These are phyloP conservation scores for Trichosphaerium sp. DNA, from an alignment of 78 protist genomes.

Conservation along the genomic window DNA sequence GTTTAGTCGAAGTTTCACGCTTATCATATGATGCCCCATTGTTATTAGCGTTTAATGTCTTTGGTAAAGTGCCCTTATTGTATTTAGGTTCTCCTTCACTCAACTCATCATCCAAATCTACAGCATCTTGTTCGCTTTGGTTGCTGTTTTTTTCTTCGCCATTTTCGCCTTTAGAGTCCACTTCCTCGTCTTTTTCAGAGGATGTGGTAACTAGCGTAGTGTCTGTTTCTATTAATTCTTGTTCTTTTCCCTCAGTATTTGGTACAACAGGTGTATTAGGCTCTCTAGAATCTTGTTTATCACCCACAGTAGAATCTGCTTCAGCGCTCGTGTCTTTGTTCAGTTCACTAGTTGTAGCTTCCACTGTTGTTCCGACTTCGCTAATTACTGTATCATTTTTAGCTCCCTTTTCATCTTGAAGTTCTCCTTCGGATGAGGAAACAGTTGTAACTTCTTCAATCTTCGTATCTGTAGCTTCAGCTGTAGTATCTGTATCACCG, in stretches of 20 bases:
- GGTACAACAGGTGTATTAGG: constrained; percentile 30
- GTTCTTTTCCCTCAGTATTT: constrained; percentile 9
- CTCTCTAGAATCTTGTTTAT: constrained; percentile 14
- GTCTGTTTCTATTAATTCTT: constrained; percentile 27
- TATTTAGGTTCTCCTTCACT: neutral
- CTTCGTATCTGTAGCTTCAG: neutral
- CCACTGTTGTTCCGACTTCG: constrained; percentile 7
- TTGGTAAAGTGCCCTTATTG: no score
- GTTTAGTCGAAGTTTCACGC: no score
- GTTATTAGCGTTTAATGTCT: no score
- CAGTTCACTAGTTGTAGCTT: neutral
- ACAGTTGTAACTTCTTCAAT: neutral
- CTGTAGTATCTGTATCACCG: neutral
- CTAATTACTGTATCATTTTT: neutral
- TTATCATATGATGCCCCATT: no score
- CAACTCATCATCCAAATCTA: neutral
- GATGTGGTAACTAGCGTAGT: constrained; percentile 33
- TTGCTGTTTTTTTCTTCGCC: neutral
- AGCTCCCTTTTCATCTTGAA: neutral
- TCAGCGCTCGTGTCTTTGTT: neutral
- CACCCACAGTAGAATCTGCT: neutral
- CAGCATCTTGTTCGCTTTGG: neutral
- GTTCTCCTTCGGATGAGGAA: neutral
- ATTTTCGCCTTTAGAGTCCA: neutral
- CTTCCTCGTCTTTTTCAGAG: constrained; percentile 8